phyloP scores from a whole-genome alignment of 805 yeast genomes.

The Myxozyma mucilagina region DNA sequence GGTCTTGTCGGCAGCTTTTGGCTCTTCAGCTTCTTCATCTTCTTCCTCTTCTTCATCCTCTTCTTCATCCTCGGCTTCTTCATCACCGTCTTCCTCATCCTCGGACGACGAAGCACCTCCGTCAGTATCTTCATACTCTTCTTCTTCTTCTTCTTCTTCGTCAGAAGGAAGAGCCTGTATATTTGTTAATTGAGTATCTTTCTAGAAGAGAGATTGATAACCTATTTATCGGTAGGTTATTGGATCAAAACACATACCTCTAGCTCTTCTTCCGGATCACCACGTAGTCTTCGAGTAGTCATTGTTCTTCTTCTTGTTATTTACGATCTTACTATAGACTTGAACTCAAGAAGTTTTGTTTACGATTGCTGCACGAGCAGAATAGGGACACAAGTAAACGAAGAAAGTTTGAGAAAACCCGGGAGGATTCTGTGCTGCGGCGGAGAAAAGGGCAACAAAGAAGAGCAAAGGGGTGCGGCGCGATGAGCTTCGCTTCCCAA shows the following conservation, averaged over 20 bases:
- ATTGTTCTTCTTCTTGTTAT: not conserved
- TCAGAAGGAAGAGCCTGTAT: slow-evolving; percentile 31
- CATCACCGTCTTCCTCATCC: slow-evolving; percentile 30
- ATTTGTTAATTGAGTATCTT: not conserved
- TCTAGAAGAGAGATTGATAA: not conserved
- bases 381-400: not conserved
- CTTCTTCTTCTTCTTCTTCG: slow-evolving; percentile 30
- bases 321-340: not conserved
- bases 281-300: slow-evolving; percentile 29
- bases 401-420: not conserved
- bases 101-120: slow-evolving; percentile 27
- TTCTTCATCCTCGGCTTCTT: slow-evolving; percentile 16
- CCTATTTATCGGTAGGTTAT: not conserved
- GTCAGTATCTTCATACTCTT: slow-evolving; percentile 32
- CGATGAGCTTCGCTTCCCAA: slow-evolving; percentile 4
- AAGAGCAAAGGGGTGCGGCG: slow-evolving; percentile 7
- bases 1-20: slow-evolving; percentile 9
- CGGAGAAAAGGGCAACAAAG: not conserved
- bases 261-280: slow-evolving; percentile 31
- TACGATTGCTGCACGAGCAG: not conserved
- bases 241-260: slow-evolving; percentile 13
- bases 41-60: slow-evolving; percentile 31
- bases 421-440: not conserved
- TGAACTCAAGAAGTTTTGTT: not conserved
- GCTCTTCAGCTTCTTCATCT: slow-evolving; percentile 20